These are phyloP conservation scores for Cenchrus americanus DNA, from an alignment of 176 grass and related monocot species.

Conservation along the genomic window DNA sequence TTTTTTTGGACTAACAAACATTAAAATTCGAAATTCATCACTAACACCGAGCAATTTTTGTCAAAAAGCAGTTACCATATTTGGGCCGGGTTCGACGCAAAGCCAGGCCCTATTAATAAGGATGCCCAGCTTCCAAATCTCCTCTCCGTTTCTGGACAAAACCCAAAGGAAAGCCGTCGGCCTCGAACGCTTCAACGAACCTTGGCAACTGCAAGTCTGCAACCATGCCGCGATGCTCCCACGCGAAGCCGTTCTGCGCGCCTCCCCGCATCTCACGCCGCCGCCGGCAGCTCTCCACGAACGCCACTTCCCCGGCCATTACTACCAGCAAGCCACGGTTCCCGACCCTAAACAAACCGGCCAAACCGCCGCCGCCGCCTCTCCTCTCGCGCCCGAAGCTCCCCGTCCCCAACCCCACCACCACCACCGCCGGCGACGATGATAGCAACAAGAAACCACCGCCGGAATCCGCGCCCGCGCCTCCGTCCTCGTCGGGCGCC, in stretches of 20 bases:
- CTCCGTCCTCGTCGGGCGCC: slow-evolving; percentile 18
- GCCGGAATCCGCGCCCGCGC: not conserved
- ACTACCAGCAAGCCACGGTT: not conserved
- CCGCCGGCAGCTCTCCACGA: not conserved
- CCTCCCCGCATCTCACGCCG: not conserved
- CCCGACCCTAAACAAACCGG: slow-evolving; percentile 12
- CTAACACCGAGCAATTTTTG: no score
- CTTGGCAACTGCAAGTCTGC: no score
- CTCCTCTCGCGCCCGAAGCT: slow-evolving; percentile 46
- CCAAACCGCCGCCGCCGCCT: slow-evolving; percentile 35
- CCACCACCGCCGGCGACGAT: not conserved
- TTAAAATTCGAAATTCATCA: no score
- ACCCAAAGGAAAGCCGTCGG: no score
- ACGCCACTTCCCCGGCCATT: not conserved
- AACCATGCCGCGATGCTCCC: slow-evolving; percentile 36
- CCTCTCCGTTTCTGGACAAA: no score
- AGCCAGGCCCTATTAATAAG: not conserved
- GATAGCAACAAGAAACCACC: not conserved
- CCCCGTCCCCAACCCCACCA: slow-evolving; percentile 31
- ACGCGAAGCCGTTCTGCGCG: slow-evolving; percentile 19
- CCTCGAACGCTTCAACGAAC: no score
- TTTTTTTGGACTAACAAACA: no score
- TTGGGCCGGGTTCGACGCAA: not conserved
- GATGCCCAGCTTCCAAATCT: no score
- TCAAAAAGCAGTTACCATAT: not conserved